phyloP scores from a whole-genome alignment of 176 grass and related monocot genomes.

The Otatea glauca region DNA sequence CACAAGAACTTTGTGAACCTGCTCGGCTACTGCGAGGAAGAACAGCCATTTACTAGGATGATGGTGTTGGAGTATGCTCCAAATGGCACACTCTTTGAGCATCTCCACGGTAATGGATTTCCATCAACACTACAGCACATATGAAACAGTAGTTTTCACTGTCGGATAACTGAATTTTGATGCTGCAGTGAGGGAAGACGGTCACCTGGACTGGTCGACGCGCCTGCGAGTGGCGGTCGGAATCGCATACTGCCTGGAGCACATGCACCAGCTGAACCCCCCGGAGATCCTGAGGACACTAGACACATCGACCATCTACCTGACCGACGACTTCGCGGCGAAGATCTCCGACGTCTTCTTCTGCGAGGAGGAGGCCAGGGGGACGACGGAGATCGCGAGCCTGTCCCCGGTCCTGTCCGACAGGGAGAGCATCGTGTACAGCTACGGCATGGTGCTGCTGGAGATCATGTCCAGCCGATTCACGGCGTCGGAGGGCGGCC shows the following conservation, averaged over 20 bases:
- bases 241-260: conserved; percentile 84
- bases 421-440: conserved; percentile 68
- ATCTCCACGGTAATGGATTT: conserved; percentile 72
- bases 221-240: conserved; percentile 72
- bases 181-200: conserved; percentile 71
- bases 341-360: conserved; percentile 85
- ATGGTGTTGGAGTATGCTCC: conserved; percentile 97
- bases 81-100: conserved; percentile 85
- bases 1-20: conserved; percentile 96
- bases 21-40: conserved; percentile 85
- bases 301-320: conserved; percentile 74
- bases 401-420: conserved; percentile 23
- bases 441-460: conserved; percentile 83
- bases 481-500: conserved; percentile 58
- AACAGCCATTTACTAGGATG: conserved; percentile 92
- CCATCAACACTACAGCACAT: not conserved
- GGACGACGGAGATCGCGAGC: not conserved
- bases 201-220: conserved; percentile 73
- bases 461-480: conserved; percentile 73
- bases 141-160: not conserved
- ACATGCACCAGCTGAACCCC: conserved; percentile 83
- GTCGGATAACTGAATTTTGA: not conserved
- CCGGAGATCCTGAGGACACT: conserved; percentile 60
- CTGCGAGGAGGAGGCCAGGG: conserved; percentile 36
- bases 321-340: conserved; percentile 87